phyloP scores from a whole-genome alignment of 257 asterid genomes.

The Coffea canephora region DNA sequence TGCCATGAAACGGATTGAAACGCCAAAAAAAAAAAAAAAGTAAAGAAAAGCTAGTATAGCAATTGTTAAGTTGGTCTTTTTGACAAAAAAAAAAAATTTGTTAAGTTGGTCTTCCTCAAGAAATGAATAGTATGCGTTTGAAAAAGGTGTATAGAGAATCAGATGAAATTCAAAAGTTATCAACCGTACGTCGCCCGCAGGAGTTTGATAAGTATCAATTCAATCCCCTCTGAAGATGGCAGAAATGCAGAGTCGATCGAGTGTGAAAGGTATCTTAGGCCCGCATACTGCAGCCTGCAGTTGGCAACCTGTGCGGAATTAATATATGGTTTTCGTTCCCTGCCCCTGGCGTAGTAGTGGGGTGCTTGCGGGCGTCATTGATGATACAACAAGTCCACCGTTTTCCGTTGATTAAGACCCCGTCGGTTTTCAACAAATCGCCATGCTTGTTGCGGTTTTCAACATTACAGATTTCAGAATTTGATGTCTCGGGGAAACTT shows the following conservation, averaged over 20 bases:
- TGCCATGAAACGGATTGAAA: too few relatives aligned
- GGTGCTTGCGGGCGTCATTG: slow-evolving; percentile 16
- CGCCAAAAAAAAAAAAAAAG: not conserved
- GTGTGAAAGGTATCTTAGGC: slow-evolving; percentile 29
- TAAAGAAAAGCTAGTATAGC: not conserved
- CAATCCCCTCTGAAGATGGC: not conserved
- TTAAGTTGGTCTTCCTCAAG: not conserved
- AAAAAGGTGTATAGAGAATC: not conserved
- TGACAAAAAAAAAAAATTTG: too few relatives aligned
- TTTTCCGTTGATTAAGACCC: slow-evolving; percentile 28
- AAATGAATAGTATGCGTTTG: not conserved
- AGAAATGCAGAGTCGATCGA: not conserved
- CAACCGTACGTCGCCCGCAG: slow-evolving; percentile 1
- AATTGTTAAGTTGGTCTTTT: not conserved
- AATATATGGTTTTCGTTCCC: not conserved
- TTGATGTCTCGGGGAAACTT: slow-evolving; percentile 1
- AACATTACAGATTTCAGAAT: slow-evolving; percentile 19
- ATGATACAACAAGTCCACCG: slow-evolving; percentile 2
- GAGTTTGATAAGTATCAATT: not conserved
- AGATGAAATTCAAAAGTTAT: slow-evolving; percentile 2
- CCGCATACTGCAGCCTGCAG: not conserved
- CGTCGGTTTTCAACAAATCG: slow-evolving; percentile 17
- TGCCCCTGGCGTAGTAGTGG: too few relatives aligned
- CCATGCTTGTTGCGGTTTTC: slow-evolving; percentile 22
- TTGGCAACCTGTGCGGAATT: not conserved